Evolutionary conservation across 2,329 filamentous ascomycete species (phyloP).

Genomic region (Alternaria triticimaculans): DNA sequence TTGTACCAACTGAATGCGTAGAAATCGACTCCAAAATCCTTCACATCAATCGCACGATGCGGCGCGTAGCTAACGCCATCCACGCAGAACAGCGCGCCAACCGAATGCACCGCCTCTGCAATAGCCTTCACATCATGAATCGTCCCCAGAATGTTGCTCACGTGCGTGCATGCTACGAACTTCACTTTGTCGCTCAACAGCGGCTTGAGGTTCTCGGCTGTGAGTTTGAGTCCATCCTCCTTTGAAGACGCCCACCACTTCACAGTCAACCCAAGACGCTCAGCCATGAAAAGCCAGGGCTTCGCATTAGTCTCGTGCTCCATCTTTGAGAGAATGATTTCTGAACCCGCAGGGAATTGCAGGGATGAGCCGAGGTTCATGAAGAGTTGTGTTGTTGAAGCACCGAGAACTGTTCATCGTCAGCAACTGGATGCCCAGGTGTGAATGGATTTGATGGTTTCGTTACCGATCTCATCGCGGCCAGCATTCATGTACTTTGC

Average conservation of each 20-base stretch:
- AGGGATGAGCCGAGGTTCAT: conserved; percentile 65
- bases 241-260: conserved; percentile 70
- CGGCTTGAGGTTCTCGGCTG: conserved; percentile 61
- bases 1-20: conserved; percentile 87
- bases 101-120: conserved; percentile 58
- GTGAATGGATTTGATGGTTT: not conserved
- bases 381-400: conserved; percentile 78
- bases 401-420: conserved; percentile 64
- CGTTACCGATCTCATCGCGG: conserved; percentile 68
- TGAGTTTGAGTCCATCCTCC: conserved; percentile 63
- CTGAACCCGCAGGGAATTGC: conserved; percentile 56
- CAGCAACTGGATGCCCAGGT: not conserved
- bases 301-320: conserved; percentile 82
- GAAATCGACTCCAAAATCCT: conserved; percentile 72
- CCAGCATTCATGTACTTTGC: conserved; percentile 74
- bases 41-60: conserved; percentile 73
- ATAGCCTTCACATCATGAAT: conserved; percentile 69
- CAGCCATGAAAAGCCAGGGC: conserved; percentile 73
- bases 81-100: conserved; percentile 69
- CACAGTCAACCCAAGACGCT: conserved; percentile 64
- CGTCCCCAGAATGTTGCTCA: conserved; percentile 74
- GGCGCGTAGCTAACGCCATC: conserved; percentile 81
- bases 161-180: conserved; percentile 76
- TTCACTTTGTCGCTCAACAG: conserved; percentile 70
- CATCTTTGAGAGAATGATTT: conserved; percentile 73